These are phyloP conservation scores for Quercus phellos DNA, from an alignment of 331 rosid species.

Conservation along the genomic window DNA sequence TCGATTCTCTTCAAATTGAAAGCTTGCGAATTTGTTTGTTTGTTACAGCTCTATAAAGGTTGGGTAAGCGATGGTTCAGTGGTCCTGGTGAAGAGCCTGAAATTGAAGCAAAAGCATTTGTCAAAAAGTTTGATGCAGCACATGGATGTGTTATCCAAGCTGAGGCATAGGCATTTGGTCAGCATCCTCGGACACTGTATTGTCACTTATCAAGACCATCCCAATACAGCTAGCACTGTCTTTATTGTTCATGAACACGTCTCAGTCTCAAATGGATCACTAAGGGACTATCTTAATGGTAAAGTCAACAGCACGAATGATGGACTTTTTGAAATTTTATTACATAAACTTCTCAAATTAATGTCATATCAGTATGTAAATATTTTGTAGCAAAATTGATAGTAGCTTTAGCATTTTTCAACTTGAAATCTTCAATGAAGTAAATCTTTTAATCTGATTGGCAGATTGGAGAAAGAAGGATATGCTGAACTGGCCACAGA, in stretches of 20 bases:
- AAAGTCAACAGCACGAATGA: not conserved
- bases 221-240: conserved; percentile 43
- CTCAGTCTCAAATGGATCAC: conserved; percentile 51
- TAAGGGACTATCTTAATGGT: conserved; percentile 67
- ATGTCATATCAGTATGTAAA: too few relatives aligned
- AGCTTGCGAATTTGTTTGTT: not conserved
- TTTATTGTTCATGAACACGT: conserved; percentile 57
- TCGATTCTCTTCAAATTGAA: not conserved
- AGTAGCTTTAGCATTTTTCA: too few relatives aligned
- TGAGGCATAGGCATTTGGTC: conserved; percentile 80
- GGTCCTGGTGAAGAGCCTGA: conserved; percentile 51
- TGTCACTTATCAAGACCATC: conserved; percentile 48
- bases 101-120: conserved; percentile 46
- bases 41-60: conserved; percentile 63
- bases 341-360: too few relatives aligned
- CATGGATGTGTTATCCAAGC: conserved; percentile 50
- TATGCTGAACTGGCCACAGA: conserved; percentile 81
- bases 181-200: conserved; percentile 72
- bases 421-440: not conserved
- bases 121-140: conserved; percentile 35
- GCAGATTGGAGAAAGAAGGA: conserved; percentile 76
- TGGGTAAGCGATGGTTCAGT: conserved; percentile 58
- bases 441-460: not conserved
- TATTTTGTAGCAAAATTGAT: too few relatives aligned
- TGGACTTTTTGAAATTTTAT: not conserved